Base-by-base conservation (phyloP, 2,329 filamentous ascomycete species). In the Ceratocystis papillata region DNA sequence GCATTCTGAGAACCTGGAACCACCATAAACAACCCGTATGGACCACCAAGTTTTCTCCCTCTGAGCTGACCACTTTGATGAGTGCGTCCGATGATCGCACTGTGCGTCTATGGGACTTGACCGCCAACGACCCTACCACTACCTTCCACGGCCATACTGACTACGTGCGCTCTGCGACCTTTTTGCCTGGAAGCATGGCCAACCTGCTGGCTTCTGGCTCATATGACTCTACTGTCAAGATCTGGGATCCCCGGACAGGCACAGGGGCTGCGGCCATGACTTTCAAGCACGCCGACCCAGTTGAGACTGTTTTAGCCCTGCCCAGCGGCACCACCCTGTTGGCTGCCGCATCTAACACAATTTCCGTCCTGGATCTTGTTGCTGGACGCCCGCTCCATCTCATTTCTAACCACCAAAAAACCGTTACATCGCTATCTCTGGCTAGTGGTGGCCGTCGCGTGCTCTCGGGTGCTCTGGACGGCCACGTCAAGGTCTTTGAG, bases 401-500 rank as follows among this genome's bases (percentile, higher is more conserved):
- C 73, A 87, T 99, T 69, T 87, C 87, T 71, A 97, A 95, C 74
- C 94, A 99, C 76, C 94, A 99, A 74, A 99, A 97, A 83, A 96
- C 94, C 0, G 92, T 99, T 68, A 97, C 94, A 0, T 87, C 88
- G 6, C 81, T 99, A 65, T 87, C 87, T 63, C 79, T 95, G 44
- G 92, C 91, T 6, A 92, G 90, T 57, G 84, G 88, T 70, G 89
- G 89, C 60, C 85, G 85, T 63, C 85, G 94, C 63, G 81, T 99
- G 66, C 83, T 99, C 65, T 92, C 87, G 70, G 94, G 91, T 75
- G 91, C 87, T 22, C 81, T 99, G 59, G 94, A 99, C 75, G 95
- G 94, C 8, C 94, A 97, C 76, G 87, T 97, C 77, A 99, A 99
- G 77, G 85, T 99, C 48, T 97, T 96, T 72, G 93, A 97, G 77